Conservation (phyloP, 208 protist genomes). For the Trichomonas vaginalis region DNA sequence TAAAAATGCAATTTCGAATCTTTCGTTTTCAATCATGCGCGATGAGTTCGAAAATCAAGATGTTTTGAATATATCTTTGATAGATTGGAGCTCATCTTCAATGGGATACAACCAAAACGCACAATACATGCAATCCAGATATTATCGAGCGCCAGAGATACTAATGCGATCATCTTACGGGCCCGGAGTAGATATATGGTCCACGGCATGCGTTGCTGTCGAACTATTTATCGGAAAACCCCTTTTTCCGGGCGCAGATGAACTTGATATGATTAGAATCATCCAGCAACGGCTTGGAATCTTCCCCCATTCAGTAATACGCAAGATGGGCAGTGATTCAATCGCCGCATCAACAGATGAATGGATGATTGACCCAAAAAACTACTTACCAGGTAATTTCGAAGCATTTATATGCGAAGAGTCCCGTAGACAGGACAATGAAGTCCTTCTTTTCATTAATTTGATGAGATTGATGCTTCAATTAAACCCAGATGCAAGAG, state of each 20-base stretch:
- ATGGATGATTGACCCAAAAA: not conserved
- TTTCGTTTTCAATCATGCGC: not conserved
- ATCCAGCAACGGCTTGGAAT: not conserved
- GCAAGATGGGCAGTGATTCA: not conserved
- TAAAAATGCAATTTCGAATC: not conserved
- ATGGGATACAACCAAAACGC: not conserved
- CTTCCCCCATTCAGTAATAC: not conserved
- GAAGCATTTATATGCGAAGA: not conserved
- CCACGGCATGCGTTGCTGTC: slow-evolving; percentile 82
- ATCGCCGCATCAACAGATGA: not conserved
- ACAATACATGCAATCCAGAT: slow-evolving; percentile 35
- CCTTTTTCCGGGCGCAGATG: slow-evolving; percentile 54
- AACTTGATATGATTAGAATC: not conserved
- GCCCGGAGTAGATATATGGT: slow-evolving; percentile 81
- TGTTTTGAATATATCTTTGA: not conserved
- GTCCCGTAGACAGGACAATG: not conserved
- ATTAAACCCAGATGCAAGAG: not conserved
- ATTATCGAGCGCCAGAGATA: slow-evolving; percentile 45
- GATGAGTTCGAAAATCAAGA: not conserved
- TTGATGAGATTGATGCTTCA: not conserved
- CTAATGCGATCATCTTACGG: slow-evolving; percentile 53
- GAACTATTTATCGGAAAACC: slow-evolving; percentile 66
- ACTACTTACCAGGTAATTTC: not conserved
- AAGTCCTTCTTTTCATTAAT: not conserved
- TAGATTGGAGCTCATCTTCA: slow-evolving; percentile 1